These are phyloP conservation scores for Apophysomyces trapeziformis DNA, from an alignment of 371 early-diverging fungal species.

Conservation along the genomic window DNA sequence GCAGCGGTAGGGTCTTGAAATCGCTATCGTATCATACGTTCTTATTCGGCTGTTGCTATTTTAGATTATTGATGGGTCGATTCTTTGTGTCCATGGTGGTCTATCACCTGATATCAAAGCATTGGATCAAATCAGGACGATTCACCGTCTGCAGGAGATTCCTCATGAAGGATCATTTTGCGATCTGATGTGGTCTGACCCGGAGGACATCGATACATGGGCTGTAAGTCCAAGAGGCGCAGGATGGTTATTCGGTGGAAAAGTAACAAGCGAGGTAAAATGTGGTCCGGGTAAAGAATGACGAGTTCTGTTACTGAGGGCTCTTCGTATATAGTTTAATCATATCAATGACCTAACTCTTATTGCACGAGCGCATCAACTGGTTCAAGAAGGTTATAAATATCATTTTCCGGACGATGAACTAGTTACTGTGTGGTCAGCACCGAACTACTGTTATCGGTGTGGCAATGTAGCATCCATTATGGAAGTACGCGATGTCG, in stretches of 20 bases:
- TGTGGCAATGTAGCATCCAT: slow-evolving; percentile 99
- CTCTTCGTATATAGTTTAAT: slow-evolving; percentile 74
- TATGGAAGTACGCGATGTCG: slow-evolving; percentile 88
- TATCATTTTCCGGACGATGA: slow-evolving; percentile 96
- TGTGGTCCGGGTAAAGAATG: not conserved
- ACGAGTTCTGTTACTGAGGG: not conserved
- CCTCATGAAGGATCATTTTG: slow-evolving; percentile 99
- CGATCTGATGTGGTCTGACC: slow-evolving; percentile 94
- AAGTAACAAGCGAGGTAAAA: slow-evolving; percentile 91
- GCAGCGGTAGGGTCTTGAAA: slow-evolving; percentile 83
- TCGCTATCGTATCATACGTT: not conserved
- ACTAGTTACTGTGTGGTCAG: slow-evolving; percentile 99
- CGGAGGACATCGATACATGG: slow-evolving; percentile 98
- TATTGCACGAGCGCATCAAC: slow-evolving; percentile 99
- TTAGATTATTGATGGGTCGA: slow-evolving; percentile 59
- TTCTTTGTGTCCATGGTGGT: slow-evolving; percentile 99
- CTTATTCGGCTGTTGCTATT: not conserved
- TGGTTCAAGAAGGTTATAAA: slow-evolving; percentile 98
- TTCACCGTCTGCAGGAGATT: slow-evolving; percentile 98
- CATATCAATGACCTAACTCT: slow-evolving; percentile 96
- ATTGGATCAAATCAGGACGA: slow-evolving; percentile 95
- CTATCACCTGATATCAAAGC: slow-evolving; percentile 96
- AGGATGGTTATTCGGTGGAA: slow-evolving; percentile 98
- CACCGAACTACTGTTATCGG: slow-evolving; percentile 99
- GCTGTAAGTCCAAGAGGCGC: slow-evolving; percentile 99